Percentiles rank a stretch among this genome's conserved stretches.
phyloP scores from a whole-genome alignment of 2,329 filamentous ascomycete genomes.

The Aspergillus terreus region DNA sequence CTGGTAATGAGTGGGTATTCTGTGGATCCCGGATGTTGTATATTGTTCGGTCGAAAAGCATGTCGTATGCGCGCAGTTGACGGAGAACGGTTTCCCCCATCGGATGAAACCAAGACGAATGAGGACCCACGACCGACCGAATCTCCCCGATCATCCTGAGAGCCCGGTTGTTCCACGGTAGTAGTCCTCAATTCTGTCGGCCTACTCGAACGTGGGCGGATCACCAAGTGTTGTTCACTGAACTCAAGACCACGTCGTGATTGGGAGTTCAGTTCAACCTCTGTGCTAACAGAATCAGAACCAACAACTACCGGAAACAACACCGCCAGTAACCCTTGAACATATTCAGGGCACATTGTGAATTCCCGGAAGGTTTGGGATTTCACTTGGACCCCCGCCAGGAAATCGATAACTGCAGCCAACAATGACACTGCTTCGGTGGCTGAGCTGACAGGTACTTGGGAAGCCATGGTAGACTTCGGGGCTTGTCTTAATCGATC shows the following conservation, averaged over 20 bases:
- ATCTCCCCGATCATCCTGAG: slow-evolving; percentile 49
- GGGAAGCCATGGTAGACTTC: slow-evolving; percentile 13
- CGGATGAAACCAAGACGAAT: slow-evolving; percentile 80
- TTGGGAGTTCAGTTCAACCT: slow-evolving; percentile 84
- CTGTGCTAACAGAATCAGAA: slow-evolving; percentile 75
- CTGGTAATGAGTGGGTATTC: slow-evolving; percentile 71
- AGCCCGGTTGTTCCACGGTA: slow-evolving; percentile 52
- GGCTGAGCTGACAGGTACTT: slow-evolving; percentile 26
- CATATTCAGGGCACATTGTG: slow-evolving; percentile 72
- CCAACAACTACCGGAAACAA: slow-evolving; percentile 87
- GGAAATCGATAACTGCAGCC: slow-evolving; percentile 72
- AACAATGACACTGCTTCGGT: slow-evolving; percentile 63
- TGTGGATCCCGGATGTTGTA: slow-evolving; percentile 44
- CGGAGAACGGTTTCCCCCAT: slow-evolving; percentile 56
- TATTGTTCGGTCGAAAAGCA: slow-evolving; percentile 57
- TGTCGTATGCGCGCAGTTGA: slow-evolving; percentile 62
- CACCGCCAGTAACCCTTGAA: slow-evolving; percentile 72
- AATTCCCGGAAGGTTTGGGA: slow-evolving; percentile 81
- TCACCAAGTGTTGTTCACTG: slow-evolving; percentile 79
- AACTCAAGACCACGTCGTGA: slow-evolving; percentile 78
- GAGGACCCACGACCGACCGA: slow-evolving; percentile 78
- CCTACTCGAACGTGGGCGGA: slow-evolving; percentile 66
- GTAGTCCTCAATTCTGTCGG: slow-evolving; percentile 71
- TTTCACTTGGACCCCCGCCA: slow-evolving; percentile 72
- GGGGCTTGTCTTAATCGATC: slow-evolving; percentile 8